Evolutionary conservation across 192 early-diverging fungal genomes (phyloP).

Genomic region (Coemansia sp.): DNA sequence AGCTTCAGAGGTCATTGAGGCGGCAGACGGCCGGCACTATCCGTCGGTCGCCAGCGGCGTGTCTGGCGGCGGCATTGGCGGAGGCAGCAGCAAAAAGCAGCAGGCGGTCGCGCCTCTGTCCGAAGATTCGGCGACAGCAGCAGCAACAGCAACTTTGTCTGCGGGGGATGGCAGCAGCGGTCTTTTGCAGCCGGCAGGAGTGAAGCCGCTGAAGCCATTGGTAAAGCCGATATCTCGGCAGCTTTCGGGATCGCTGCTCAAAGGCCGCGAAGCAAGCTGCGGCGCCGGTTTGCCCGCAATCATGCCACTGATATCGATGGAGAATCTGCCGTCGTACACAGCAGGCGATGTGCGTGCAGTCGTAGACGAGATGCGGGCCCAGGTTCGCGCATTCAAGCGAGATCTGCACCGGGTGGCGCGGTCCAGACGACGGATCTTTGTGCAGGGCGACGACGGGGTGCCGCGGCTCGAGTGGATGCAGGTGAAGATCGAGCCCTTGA

Average conservation of each 20-base stretch:
- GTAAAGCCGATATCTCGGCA: constrained; percentile 15
- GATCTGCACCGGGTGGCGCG: constrained; percentile 49
- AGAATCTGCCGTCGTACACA: constrained; percentile 24
- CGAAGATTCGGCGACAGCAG: neutral
- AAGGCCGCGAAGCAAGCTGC: neutral
- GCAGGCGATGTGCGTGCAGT: constrained; percentile 23
- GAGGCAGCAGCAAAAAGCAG: constrained; percentile 13
- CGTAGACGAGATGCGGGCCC: constrained; percentile 32
- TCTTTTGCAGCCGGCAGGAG: constrained; percentile 9
- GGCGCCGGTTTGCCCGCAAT: constrained; percentile 7
- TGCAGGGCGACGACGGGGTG: constrained; percentile 48
- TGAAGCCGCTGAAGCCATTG: constrained; percentile 28
- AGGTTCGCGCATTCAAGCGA: constrained; percentile 39
- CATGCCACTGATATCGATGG: constrained; percentile 9
- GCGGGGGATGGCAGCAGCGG: constrained; percentile 4
- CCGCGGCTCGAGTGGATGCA: constrained; percentile 44
- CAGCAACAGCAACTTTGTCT: neutral
- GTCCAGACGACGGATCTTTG: constrained; percentile 33
- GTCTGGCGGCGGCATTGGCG: neutral
- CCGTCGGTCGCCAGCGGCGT: neutral
- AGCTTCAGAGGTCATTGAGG: constrained; percentile 6
- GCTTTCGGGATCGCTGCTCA: neutral
- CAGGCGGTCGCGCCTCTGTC: constrained; percentile 13
- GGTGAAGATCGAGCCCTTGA: constrained; percentile 33
- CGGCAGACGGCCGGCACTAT: neutral